Base-by-base conservation (phyloP, 176 grass and related monocot genomes). In the Themeda triandra region DNA sequence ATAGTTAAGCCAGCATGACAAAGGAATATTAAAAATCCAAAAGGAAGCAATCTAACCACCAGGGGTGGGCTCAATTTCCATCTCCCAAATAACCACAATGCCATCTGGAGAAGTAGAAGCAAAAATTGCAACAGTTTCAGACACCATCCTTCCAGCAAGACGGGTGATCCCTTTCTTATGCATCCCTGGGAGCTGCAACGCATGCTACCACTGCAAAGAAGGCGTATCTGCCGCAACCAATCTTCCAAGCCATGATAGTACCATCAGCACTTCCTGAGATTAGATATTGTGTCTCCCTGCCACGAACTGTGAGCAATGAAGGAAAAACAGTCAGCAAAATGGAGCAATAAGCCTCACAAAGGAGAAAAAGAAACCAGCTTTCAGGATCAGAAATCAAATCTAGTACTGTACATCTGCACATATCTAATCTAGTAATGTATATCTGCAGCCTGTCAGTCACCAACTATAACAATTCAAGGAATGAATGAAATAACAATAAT, bases 161-260 rank as follows among this genome's bases (percentile, higher is more conserved):
- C 96, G 96, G 40, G 96, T 98, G 24, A 98, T 72, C 6, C 96
- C 96, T 92, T 93, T 98, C 88, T 95, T 96, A 90, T 96, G 93
- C 73, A 90, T 90, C 79, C 82, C 89, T 81, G 96, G 84, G 66
- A 96, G 85, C 85, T 99, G 91, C 48, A 96, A 90, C 24, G 51
- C 78, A 83, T 78, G 81, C 63, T 86, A 90, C 93, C 91, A 99
- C 93, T 96, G 87, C 82, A 91, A 80, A 85, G 44, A 18, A 89
- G n/a, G n/a, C n/a, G 73, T 23, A 74, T 85, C 84, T 90, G 66
- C 88, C 85, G 82, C 84, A 85, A 87, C 77, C 68, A 68, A 99
- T 87, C 71, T 92, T 89, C 91, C 93, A 94, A 63, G 85, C 86
- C 65, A 96, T 90, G 79, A 99, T 92, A 49, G 69, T 76, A 58